Evolutionary conservation across 306 rosid species (phyloP), one percentile per base, ranked within the genome.

Genomic region (Cucurbita maxima): DNA sequence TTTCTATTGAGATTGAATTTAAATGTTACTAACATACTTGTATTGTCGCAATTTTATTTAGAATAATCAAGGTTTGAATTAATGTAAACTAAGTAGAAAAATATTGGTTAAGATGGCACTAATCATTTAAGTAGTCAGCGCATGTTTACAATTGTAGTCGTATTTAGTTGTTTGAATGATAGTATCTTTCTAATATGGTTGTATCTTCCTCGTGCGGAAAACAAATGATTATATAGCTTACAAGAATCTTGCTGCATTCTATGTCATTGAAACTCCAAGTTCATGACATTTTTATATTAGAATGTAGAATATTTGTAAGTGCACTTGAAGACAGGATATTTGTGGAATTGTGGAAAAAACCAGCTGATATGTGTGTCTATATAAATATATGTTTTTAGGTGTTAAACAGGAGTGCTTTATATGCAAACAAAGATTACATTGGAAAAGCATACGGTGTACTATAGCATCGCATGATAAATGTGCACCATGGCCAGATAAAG

Each of bases 401-500:
- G 61, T 52, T 74, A 74, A 75, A 50, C 83, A 93, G 97, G 90
- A 58, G 72, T 93, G 97, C 85, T 90, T 83, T 81, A 10, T 90
- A 66, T 93, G 97, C 87, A 90, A 84, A 76, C 88, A 84, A 68
- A 85, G 76, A 40, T 8, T 50, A 51, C 82, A 82, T 25, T 93
- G 88, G 88, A 81, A 82, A 77, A 90, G 98, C 79, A 86, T 80
- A 34, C 80, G 83, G 53, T 90, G 98, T 80, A 36, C 83, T 11
- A 71, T 80, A 55, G 98, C 97, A 20, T 84, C 90, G 10, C 97
- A 90, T 83, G 75, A 11, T 64, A 90, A 84, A 77, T 90, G 98
- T 79, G 88, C 97, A 36, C 85, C 98, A 11, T 93, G 98, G 98
- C 87, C 92, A n/a, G 90, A 86, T 38, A 76, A 67, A 37, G 97